Conservation (phyloP, 2,329 filamentous ascomycete species). For the Claviceps spartinae region DNA sequence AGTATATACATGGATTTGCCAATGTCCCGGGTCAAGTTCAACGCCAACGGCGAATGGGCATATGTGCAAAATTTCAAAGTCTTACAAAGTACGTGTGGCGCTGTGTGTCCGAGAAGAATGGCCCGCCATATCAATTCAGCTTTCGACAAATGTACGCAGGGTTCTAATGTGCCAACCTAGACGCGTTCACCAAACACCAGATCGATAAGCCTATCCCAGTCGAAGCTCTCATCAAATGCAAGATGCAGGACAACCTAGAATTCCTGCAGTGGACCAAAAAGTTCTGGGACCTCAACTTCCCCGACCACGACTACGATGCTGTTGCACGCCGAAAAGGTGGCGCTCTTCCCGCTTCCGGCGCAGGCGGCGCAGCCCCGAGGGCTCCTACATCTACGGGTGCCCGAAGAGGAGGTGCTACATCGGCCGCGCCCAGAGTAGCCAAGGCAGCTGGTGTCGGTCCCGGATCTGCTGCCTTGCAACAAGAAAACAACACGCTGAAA, state of each 20-base stretch:
- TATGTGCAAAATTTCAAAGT: slow-evolving; percentile 99
- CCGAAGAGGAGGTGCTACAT: slow-evolving; percentile 46
- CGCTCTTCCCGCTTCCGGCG: slow-evolving; percentile 38
- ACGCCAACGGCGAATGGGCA: slow-evolving; percentile 90
- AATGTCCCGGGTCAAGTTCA: slow-evolving; percentile 96
- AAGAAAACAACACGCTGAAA: slow-evolving; percentile 81
- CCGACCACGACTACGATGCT: slow-evolving; percentile 93
- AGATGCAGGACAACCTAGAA: slow-evolving; percentile 99
- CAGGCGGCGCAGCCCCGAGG: slow-evolving; percentile 25
- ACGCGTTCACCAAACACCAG: slow-evolving; percentile 70
- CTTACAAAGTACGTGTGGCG: slow-evolving; percentile 63
- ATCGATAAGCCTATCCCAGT: slow-evolving; percentile 87
- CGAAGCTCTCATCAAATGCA: slow-evolving; percentile 84
- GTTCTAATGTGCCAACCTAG: slow-evolving; percentile 28
- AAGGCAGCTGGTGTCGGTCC: slow-evolving; percentile 39
- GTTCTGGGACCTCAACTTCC: slow-evolving; percentile 97
- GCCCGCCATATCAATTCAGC: background rate
- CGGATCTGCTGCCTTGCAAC: slow-evolving; percentile 57
- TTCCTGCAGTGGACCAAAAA: slow-evolving; percentile 95
- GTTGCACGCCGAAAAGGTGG: slow-evolving; percentile 70
- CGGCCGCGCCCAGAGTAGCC: slow-evolving; percentile 30
- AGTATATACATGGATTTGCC: slow-evolving; percentile 93
- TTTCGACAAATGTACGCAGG: background rate
- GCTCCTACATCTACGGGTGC: slow-evolving; percentile 35
- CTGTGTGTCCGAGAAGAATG: background rate